Conservation (phyloP, 768 basidiomycete species). For the Naganishia randhawae region DNA sequence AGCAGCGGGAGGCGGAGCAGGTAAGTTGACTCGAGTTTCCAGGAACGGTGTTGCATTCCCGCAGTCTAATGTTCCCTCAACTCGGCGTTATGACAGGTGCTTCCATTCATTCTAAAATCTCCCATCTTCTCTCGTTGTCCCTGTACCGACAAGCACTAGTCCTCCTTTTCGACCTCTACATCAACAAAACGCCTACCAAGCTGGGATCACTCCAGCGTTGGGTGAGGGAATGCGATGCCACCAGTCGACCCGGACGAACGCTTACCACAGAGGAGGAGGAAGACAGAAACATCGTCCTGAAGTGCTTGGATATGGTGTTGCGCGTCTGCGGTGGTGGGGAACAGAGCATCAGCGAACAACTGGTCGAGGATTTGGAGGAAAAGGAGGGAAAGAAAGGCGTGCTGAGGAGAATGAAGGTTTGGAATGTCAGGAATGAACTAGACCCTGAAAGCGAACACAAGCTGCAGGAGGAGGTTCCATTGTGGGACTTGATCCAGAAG, state of each 20-base stretch:
- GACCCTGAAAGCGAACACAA: background rate
- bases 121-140: conserved; percentile 47
- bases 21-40: background rate
- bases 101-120: conserved; percentile 37
- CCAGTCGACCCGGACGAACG: conserved; percentile 38
- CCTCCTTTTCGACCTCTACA: conserved; percentile 58
- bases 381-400: conserved; percentile 29
- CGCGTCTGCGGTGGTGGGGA: conserved; percentile 51
- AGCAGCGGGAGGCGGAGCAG: conserved; percentile 17
- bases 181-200: conserved; percentile 55
- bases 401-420: conserved; percentile 38
- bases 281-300: conserved; percentile 49
- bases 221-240: conserved; percentile 62
- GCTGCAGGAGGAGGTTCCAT: conserved; percentile 37
- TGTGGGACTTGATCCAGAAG: conserved; percentile 43
- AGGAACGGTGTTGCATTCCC: background rate
- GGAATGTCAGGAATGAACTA: conserved; percentile 36
- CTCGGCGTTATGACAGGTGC: conserved; percentile 1
- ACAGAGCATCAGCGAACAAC: conserved; percentile 14
- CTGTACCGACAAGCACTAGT: conserved; percentile 57
- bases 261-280: conserved; percentile 52
- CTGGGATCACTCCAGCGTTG: conserved; percentile 60
- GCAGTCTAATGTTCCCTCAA: background rate
- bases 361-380: conserved; percentile 25
- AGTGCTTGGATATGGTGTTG: conserved; percentile 57